Evolutionary conservation across 2,329 filamentous ascomycete species (phyloP), one percentile per base, ranked within the genome.

Genomic region (Fusarium algeriense): DNA sequence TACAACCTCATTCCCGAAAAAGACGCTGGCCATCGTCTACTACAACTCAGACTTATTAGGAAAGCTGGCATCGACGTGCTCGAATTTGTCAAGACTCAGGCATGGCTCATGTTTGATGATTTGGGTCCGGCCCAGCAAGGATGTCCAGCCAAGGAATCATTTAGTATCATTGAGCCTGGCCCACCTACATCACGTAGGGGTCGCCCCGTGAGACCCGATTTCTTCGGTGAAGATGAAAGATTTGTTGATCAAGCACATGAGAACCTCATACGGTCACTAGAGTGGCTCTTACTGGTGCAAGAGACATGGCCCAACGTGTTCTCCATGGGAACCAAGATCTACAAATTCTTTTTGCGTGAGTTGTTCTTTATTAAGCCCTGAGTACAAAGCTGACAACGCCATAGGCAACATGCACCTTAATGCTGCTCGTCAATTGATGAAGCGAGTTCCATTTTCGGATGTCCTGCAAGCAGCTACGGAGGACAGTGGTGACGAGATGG

Each of bases 281-380:
- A 97, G 77, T 98, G 95, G 95, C 91, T 95, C 78, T 83, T 93
- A 63, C 86, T 93, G 60, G 87, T 95, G 12, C 89, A 92, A 53
- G 91, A 88, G 15, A 87, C 92, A 59, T 95, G 92, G 91, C 84
- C 87, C 19, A 86, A 91, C 63, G 90, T 93, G 26, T 93, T 95
- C 75, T 81, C 84, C 20, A 85, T 90, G 60, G 90, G 93, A 44
- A 88, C 89, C 34, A 87, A 90, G 74, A 87, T 95, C n/a, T 93
- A 97, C 82, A 92, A 92, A 77, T 90, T 91, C 67, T 94, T 98
- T 77, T 86, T 97, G 49, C 87, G 94, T 97, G 88, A 85, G 93
- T 87, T 38, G 1, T 35, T 35, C 3, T 23, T 20, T 4, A 15
- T n/a, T 17, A 9, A 26, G 26, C 23, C 41, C 26, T 34, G 7